Percentiles rank a stretch among this genome's conserved stretches.
Conservation (phyloP, 2,329 filamentous ascomycete species). For the Daldinia eschscholtzii region DNA sequence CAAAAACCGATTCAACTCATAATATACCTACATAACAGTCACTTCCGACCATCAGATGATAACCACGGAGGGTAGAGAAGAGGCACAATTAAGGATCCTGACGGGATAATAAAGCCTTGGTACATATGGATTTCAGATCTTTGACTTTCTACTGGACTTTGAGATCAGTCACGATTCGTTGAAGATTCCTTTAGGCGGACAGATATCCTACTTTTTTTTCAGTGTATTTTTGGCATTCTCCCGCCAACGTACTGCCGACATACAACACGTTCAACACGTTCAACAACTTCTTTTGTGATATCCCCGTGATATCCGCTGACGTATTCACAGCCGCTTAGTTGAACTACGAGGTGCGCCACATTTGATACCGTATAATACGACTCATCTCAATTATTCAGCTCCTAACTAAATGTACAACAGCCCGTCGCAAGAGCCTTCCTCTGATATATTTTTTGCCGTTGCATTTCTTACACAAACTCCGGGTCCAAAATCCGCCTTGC, state of each 20-base stretch:
- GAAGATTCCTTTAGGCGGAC: conserved; percentile 8
- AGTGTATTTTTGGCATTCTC: background rate
- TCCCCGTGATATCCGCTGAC: conserved; percentile 14
- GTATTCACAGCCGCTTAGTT: conserved; percentile 4
- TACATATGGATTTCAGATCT: conserved; percentile 20
- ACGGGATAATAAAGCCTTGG: background rate
- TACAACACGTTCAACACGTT: background rate
- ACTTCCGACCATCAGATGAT: background rate
- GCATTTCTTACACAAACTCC: conserved; percentile 19
- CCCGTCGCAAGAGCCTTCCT: conserved; percentile 23
- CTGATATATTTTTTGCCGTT: conserved; percentile 9
- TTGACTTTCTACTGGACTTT: conserved; percentile 23
- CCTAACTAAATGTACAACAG: conserved; percentile 28
- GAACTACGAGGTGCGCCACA: conserved; percentile 20
- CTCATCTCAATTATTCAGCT: conserved; percentile 14
- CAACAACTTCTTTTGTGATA: conserved; percentile 1
- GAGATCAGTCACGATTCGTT: conserved; percentile 19
- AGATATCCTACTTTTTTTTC: conserved; percentile 13
- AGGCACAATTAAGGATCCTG: background rate
- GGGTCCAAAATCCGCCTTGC: conserved; percentile 32
- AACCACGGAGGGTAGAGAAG: conserved; percentile 1
- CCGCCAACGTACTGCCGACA: background rate
- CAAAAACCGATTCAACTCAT: conserved; percentile 11
- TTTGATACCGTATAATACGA: conserved; percentile 12
- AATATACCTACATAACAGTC: conserved; percentile 25